Evolutionary conservation across 2,329 filamentous ascomycete species (phyloP).

Genomic region (Aspergillus felis): DNA sequence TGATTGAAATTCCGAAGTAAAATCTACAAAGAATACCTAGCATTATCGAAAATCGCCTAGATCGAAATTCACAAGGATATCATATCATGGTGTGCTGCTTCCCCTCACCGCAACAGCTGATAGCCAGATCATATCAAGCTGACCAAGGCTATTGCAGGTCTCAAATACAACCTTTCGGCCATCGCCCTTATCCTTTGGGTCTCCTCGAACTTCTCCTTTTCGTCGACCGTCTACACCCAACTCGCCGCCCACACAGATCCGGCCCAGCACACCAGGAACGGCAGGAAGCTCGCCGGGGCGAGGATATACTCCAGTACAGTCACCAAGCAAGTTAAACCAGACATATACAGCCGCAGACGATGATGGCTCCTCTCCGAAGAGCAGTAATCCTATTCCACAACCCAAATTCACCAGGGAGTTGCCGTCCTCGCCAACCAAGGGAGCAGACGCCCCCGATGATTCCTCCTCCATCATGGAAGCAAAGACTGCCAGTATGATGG

Average conservation of each 20-base stretch:
- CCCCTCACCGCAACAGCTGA: background rate
- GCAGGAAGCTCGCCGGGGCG: slow-evolving; percentile 45
- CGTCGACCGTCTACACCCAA: slow-evolving; percentile 62
- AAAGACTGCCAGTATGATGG: slow-evolving; percentile 20
- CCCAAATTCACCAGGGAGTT: slow-evolving; percentile 35
- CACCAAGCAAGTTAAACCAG: slow-evolving; percentile 46
- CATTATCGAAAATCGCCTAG: background rate
- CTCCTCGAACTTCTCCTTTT: slow-evolving; percentile 66
- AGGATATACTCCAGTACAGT: slow-evolving; percentile 41
- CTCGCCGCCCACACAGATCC: slow-evolving; percentile 55
- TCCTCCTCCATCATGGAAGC: slow-evolving; percentile 27
- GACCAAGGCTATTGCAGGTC: slow-evolving; percentile 19
- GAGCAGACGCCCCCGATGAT: slow-evolving; percentile 23
- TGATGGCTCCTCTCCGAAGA: slow-evolving; percentile 27
- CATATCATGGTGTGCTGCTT: slow-evolving; percentile 19
- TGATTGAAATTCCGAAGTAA: background rate
- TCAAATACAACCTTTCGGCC: slow-evolving; percentile 65
- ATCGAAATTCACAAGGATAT: background rate
- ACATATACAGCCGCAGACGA: slow-evolving; percentile 43
- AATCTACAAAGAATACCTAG: background rate
- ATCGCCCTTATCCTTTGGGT: slow-evolving; percentile 67
- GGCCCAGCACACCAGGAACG: slow-evolving; percentile 47
- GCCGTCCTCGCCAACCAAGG: slow-evolving; percentile 39
- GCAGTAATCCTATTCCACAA: slow-evolving; percentile 28
- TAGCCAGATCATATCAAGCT: background rate